Conservation (phyloP, 495 filamentous ascomycete genomes). For the Cercophora newfieldiana region DNA sequence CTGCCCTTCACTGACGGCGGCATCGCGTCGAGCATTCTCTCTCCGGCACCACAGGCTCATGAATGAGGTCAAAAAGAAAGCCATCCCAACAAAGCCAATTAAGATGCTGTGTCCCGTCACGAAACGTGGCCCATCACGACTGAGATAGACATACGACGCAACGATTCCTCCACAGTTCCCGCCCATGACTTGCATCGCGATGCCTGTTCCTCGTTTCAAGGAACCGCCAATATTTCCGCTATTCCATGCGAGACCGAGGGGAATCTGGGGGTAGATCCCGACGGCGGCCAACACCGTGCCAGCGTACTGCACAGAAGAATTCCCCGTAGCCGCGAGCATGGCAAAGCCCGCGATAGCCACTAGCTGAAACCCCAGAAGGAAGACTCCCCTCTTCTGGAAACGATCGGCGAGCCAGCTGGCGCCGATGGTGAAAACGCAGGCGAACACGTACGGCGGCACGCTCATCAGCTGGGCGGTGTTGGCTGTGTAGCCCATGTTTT, state of each 20-base stretch:
- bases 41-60: constrained; percentile 57
- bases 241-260: constrained; percentile 73
- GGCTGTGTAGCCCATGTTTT: constrained; percentile 58
- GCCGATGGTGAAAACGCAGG: constrained; percentile 50
- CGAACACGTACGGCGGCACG: constrained; percentile 59
- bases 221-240: constrained; percentile 76
- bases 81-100: constrained; percentile 47
- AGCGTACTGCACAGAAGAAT: constrained; percentile 63
- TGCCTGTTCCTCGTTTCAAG: constrained; percentile 71
- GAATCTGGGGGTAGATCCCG: constrained; percentile 70
- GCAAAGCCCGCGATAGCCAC: constrained; percentile 60
- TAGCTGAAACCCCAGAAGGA: constrained; percentile 54
- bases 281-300: constrained; percentile 64
- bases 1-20: constrained; percentile 18
- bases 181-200: constrained; percentile 75
- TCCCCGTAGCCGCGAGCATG: constrained; percentile 55
- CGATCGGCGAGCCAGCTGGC: constrained; percentile 55
- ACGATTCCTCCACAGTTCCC: constrained; percentile 74
- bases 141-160: constrained; percentile 66
- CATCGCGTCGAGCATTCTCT: constrained; percentile 58
- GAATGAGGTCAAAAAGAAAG: constrained; percentile 50
- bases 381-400: constrained; percentile 46
- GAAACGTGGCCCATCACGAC: constrained; percentile 58
- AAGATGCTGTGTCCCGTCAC: constrained; percentile 59
- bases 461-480: constrained; percentile 60